Evolutionary conservation across 306 rosid genomes (phyloP).

Genomic region (Malus asiatica): DNA sequence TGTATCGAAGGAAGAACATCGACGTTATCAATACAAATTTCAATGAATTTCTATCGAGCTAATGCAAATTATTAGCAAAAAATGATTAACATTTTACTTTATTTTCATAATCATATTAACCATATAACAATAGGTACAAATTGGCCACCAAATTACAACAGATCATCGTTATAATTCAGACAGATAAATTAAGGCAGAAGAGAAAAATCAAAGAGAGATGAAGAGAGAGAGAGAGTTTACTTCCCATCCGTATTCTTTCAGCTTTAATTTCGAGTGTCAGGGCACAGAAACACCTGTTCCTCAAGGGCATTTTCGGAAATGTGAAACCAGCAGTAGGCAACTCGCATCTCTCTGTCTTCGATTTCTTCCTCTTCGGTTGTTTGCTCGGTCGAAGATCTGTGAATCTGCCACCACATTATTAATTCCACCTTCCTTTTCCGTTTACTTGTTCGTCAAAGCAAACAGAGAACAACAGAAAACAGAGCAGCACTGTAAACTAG

Average conservation of each 20-base stretch:
- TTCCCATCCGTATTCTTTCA: neutral
- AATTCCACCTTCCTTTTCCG: conserved; percentile 7
- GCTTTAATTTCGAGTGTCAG: neutral
- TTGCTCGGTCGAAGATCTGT: conserved; percentile 49
- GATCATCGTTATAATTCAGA: neutral
- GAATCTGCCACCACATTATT: conserved; percentile 44
- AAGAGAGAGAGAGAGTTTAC: conserved; percentile 6
- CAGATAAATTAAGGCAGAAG: neutral
- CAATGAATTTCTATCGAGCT: no score
- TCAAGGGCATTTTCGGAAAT: conserved; percentile 23
- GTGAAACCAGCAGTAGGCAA: no score
- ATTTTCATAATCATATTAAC: neutral
- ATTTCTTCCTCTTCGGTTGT: neutral
- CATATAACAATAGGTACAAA: conserved; percentile 4
- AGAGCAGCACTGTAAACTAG: conserved; percentile 6
- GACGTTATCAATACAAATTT: no score
- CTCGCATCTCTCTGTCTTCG: neutral
- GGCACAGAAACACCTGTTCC: neutral
- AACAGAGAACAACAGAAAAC: conserved; percentile 15
- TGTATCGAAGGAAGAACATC: neutral
- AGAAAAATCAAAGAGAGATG: neutral
- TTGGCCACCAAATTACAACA: conserved; percentile 17
- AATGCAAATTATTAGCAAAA: neutral
- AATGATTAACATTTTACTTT: neutral
- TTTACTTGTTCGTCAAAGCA: conserved; percentile 29